Percentiles rank a stretch among this genome's conserved stretches.
Evolutionary conservation across 2,329 filamentous ascomycete genomes (phyloP).

Genomic region (Hansfordia pulvinata): DNA sequence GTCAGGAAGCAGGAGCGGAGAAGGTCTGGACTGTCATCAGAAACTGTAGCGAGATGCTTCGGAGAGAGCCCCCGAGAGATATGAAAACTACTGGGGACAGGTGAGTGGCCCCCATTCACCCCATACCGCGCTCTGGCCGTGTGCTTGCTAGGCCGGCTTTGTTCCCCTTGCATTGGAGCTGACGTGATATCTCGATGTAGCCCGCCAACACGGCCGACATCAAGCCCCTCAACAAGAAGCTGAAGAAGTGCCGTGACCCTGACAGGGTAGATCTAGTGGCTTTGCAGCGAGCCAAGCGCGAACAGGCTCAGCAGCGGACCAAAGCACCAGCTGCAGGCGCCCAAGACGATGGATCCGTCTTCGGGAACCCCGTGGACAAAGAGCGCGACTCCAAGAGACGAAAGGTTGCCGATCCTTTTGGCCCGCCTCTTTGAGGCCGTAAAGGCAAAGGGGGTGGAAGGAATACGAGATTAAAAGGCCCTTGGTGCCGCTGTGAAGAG

Average conservation of each 20-base stretch:
- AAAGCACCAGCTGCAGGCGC: slow-evolving; percentile 18
- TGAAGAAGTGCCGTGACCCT: slow-evolving; percentile 62
- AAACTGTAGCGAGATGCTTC: slow-evolving; percentile 38
- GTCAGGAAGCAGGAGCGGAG: slow-evolving; percentile 17
- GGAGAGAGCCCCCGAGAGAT: slow-evolving; percentile 42
- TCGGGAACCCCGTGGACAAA: slow-evolving; percentile 22
- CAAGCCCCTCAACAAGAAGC: slow-evolving; percentile 50
- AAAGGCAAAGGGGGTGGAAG: neutral
- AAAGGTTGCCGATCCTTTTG: slow-evolving; percentile 17
- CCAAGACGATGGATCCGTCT: slow-evolving; percentile 32
- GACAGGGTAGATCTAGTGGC: slow-evolving; percentile 61
- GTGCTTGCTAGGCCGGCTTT: slow-evolving; percentile 3
- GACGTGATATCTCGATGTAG: slow-evolving; percentile 21
- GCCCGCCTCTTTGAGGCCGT: slow-evolving; percentile 2
- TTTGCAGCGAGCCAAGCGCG: slow-evolving; percentile 49
- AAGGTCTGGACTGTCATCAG: slow-evolving; percentile 36
- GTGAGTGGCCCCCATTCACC: slow-evolving; percentile 24
- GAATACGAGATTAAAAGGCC: neutral
- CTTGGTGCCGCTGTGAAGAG: too few relatives aligned
- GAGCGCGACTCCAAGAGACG: slow-evolving; percentile 24
- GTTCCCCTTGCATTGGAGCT: slow-evolving; percentile 1
- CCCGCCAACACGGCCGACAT: slow-evolving; percentile 33
- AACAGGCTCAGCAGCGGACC: slow-evolving; percentile 28
- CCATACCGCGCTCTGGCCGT: too few relatives aligned
- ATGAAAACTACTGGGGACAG: slow-evolving; percentile 38